phyloP scores from a whole-genome alignment of 805 yeast species.

The Torulaspora microellipsoides region DNA sequence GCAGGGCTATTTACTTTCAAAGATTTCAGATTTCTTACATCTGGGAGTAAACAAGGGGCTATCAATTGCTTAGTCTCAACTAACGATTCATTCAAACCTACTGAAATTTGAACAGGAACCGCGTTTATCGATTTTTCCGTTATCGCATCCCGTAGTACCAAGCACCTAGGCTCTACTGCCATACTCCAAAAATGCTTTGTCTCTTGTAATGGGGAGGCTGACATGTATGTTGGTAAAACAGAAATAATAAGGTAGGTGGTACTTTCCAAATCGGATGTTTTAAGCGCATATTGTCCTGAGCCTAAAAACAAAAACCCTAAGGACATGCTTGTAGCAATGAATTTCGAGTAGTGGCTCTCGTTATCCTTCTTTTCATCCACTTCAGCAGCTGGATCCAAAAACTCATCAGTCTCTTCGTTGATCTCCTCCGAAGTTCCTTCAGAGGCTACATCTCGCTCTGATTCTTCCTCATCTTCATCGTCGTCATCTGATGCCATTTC shows the following conservation, averaged over 20 bases:
- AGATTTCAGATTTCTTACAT: slow-evolving; percentile 43
- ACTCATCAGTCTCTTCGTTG: slow-evolving; percentile 2
- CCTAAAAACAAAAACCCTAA: slow-evolving; percentile 87
- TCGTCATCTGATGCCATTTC: slow-evolving; percentile 1
- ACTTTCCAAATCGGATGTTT: slow-evolving; percentile 46
- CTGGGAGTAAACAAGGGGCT: slow-evolving; percentile 72
- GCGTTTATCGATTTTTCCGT: slow-evolving; percentile 50
- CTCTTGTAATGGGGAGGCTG: slow-evolving; percentile 66
- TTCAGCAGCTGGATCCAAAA: slow-evolving; percentile 3
- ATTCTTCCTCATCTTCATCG: background rate
- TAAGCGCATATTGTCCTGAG: slow-evolving; percentile 85
- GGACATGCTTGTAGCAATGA: slow-evolving; percentile 73
- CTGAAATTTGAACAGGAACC: slow-evolving; percentile 38
- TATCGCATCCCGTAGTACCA: slow-evolving; percentile 68
- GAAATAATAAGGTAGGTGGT: slow-evolving; percentile 53
- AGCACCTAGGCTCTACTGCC: slow-evolving; percentile 73
- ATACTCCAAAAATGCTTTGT: slow-evolving; percentile 87
- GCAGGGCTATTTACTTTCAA: slow-evolving; percentile 46
- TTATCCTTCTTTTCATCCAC: slow-evolving; percentile 26
- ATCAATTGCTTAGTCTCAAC: slow-evolving; percentile 38
- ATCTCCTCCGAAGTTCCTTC: slow-evolving; percentile 6
- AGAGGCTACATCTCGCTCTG: background rate
- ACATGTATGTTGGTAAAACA: slow-evolving; percentile 52
- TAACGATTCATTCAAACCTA: slow-evolving; percentile 34
- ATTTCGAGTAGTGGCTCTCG: slow-evolving; percentile 56